Base-by-base conservation (phyloP, 495 filamentous ascomycete genomes). In the Lophium mytilinum region DNA sequence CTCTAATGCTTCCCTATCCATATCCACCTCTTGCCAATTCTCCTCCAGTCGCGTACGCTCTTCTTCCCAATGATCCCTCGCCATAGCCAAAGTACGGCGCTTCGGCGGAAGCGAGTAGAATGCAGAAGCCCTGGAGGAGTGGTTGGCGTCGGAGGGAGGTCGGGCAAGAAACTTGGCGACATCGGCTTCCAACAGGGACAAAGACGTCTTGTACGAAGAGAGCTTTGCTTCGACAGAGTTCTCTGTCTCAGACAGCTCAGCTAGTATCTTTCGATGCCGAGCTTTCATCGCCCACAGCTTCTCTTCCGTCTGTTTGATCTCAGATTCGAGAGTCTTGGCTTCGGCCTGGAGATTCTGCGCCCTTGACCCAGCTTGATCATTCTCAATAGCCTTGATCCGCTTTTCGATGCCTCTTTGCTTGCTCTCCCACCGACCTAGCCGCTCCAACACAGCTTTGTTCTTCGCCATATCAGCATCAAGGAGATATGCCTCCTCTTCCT, bases 11-110 rank as follows among this genome's bases (percentile, higher is more conserved):
- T 73, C 63, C 21, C 81, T 80, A 66, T 98, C 91, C 42, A 72
- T 72, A 59, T 87, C 77, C 7, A 88, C 83, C 40, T 78, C 73
- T 19, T 75, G 60, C 50, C 82, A 81, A 56, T 83, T 80, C 62
- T 74, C 70, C 46, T 78, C 73, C 9, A 91, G 69, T 0, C 74
- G 70, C 11, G 73, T 72, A 21, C 83, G 74, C 68, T 93, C 88
- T 7, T 73, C 74, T 34, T 77, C 74, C 86, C 87, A 95, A 68
- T 87, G 83, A 43, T 90, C 85, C 57, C 76, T 79, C 0, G 86
- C 88, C 81, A 94, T 87, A 24, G 82, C 81, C 17, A 89, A 71
- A 1, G 89, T 95, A 49, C 90, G 74, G 19, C 88, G 77, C 65
- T 84, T 80, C 0, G 80, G 75, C 6, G 85, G 80, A 39, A 95